Conservation (phyloP, 331 rosid genomes). For the Quercus lobata region DNA sequence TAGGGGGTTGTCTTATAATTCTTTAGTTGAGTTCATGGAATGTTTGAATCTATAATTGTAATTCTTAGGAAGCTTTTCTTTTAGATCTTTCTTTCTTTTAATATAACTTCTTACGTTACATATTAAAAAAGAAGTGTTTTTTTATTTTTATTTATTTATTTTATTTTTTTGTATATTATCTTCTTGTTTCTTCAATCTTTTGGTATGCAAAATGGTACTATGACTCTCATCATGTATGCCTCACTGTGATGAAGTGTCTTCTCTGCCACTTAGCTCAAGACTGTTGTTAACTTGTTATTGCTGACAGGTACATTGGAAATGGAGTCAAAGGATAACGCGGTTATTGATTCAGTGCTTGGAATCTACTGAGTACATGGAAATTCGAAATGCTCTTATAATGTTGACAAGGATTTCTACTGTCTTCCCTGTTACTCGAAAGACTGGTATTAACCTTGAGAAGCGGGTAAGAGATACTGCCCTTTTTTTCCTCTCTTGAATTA, state of each 20-base stretch:
- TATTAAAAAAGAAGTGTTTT: neutral
- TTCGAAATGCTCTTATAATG: slow-evolving; percentile 92
- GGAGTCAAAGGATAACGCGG: slow-evolving; percentile 97
- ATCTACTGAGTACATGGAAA: slow-evolving; percentile 97
- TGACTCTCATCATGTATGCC: neutral
- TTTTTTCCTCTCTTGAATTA: neutral
- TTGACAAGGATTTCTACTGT: slow-evolving; percentile 86
- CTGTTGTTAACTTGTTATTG: slow-evolving; percentile 12
- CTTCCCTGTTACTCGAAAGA: slow-evolving; percentile 96
- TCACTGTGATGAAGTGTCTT: neutral
- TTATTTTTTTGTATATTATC: neutral
- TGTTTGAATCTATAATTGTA: no score
- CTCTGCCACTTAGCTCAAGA: neutral
- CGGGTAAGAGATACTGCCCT: slow-evolving; percentile 49
- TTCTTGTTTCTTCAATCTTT: neutral
- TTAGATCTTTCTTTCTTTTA: no score
- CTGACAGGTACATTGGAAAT: slow-evolving; percentile 95
- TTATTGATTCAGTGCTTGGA: slow-evolving; percentile 90
- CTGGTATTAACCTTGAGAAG: slow-evolving; percentile 93
- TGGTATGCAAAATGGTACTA: neutral
- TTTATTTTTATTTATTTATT: no score
- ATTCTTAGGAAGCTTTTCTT: no score
- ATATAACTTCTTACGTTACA: no score
- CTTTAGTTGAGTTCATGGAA: no score
- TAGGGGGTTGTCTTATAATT: no score